A percentile compares a stretch with the other conserved stretches of the same genome.
Evolutionary conservation across 2,329 filamentous ascomycete genomes (phyloP).

Genomic region (Fusarium abutilonis): DNA sequence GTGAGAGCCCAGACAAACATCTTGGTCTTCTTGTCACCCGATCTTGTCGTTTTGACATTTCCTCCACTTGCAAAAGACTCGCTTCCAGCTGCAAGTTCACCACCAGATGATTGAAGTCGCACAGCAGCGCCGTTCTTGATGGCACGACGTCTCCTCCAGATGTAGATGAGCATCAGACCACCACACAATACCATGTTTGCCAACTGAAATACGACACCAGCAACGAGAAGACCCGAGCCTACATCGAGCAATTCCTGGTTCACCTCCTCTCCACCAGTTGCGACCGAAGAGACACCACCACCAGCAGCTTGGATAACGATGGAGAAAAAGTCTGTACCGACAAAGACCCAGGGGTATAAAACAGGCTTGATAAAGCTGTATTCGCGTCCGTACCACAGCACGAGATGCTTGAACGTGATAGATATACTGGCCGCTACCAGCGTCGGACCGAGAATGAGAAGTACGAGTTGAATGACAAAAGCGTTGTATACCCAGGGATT

Average conservation of each 20-base stretch:
- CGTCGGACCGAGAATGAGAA: slow-evolving; percentile 54
- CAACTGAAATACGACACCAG: slow-evolving; percentile 40
- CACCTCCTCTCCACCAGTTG: slow-evolving; percentile 12
- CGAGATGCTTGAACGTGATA: slow-evolving; percentile 57
- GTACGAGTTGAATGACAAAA: slow-evolving; percentile 56
- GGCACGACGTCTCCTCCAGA: slow-evolving; percentile 32
- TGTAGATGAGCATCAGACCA: slow-evolving; percentile 36
- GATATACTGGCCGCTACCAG: slow-evolving; percentile 57
- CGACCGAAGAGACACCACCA: slow-evolving; percentile 33
- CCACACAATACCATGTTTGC: slow-evolving; percentile 42
- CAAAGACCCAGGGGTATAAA: slow-evolving; percentile 60
- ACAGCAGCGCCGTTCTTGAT: slow-evolving; percentile 25
- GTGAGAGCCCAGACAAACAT: slow-evolving; percentile 26
- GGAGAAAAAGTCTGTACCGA: slow-evolving; percentile 57
- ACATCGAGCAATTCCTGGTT: slow-evolving; percentile 28
- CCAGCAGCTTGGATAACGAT: slow-evolving; percentile 41
- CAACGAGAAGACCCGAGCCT: slow-evolving; percentile 33
- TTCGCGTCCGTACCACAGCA: slow-evolving; percentile 54
- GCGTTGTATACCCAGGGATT: slow-evolving; percentile 55
- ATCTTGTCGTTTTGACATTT: slow-evolving; percentile 4
- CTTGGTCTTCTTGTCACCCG: slow-evolving; percentile 34
- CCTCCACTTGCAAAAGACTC: slow-evolving; percentile 2
- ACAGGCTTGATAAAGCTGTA: slow-evolving; percentile 51
- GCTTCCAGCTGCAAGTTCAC: background rate
- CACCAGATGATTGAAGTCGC: slow-evolving; percentile 2